Percentiles rank a stretch among this genome's conserved stretches.
These are phyloP conservation scores for Yamadazyma conglobata DNA, from an alignment of 1,139 yeast genomes.

Conservation along the genomic window DNA sequence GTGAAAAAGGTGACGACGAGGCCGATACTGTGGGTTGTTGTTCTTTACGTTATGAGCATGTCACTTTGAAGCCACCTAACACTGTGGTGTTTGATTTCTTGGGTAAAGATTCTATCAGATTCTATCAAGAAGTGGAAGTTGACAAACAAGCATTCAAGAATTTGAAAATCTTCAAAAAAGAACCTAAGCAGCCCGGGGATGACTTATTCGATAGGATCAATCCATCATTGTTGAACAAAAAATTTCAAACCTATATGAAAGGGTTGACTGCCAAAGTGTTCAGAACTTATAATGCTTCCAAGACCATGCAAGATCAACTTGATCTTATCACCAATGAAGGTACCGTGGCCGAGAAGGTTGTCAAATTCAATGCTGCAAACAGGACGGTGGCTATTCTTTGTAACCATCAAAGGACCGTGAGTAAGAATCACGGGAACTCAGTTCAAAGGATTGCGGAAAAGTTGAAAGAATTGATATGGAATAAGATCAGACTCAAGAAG, in stretches of 20 bases:
- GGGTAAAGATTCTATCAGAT: slow-evolving; percentile 94
- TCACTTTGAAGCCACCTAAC: slow-evolving; percentile 80
- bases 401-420: slow-evolving; percentile 94
- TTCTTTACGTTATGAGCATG: slow-evolving; percentile 85
- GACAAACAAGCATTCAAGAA: slow-evolving; percentile 88
- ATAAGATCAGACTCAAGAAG: slow-evolving; percentile 67
- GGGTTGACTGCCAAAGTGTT: slow-evolving; percentile 95
- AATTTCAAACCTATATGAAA: slow-evolving; percentile 84
- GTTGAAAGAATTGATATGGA: slow-evolving; percentile 80
- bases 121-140: slow-evolving; percentile 88
- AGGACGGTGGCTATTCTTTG: slow-evolving; percentile 92
- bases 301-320: slow-evolving; percentile 93
- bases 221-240: slow-evolving; percentile 79
- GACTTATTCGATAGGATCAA: slow-evolving; percentile 87
- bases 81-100: slow-evolving; percentile 88
- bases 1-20: slow-evolving; percentile 95
- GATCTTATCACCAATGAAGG: slow-evolving; percentile 82
- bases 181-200: slow-evolving; percentile 88
- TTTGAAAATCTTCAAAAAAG: slow-evolving; percentile 77
- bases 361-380: slow-evolving; percentile 89
- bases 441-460: slow-evolving; percentile 76
- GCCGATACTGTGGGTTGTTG: slow-evolving; percentile 99
- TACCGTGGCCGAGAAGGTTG: slow-evolving; percentile 81
- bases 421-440: slow-evolving; percentile 76
- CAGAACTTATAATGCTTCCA: slow-evolving; percentile 96